A percentile compares a stretch with the other conserved stretches of the same genome.
Evolutionary conservation across 805 yeast genomes (phyloP).

Genomic region (Ogataea nonfermentans): DNA sequence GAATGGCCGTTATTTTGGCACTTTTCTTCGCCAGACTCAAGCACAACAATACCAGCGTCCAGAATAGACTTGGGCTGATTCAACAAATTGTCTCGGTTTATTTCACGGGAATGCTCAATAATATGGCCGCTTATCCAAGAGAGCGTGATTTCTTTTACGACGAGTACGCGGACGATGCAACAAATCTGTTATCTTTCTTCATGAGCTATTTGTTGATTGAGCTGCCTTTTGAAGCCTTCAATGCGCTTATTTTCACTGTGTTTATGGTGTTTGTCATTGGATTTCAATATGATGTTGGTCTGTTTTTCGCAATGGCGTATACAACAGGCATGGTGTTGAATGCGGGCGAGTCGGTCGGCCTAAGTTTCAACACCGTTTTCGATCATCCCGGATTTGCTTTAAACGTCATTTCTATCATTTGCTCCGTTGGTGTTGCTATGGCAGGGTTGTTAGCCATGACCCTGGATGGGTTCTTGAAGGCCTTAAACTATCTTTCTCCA

Average conservation of each 20-base stretch:
- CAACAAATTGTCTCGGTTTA: constrained; percentile 73
- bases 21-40: constrained; percentile 64
- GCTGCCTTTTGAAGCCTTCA: constrained; percentile 63
- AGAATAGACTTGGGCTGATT: constrained; percentile 68
- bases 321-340: constrained; percentile 53
- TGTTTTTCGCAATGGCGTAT: constrained; percentile 65
- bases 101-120: constrained; percentile 77
- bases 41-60: constrained; percentile 49
- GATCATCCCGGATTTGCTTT: constrained; percentile 78
- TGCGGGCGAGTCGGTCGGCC: constrained; percentile 85
- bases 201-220: constrained; percentile 58
- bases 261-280: constrained; percentile 72
- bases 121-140: constrained; percentile 69
- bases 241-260: constrained; percentile 56
- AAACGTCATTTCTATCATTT: constrained; percentile 61
- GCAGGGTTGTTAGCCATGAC: constrained; percentile 79
- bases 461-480: constrained; percentile 68
- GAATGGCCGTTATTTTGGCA: constrained; percentile 62
- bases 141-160: constrained; percentile 76
- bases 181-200: constrained; percentile 64
- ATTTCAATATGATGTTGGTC: constrained; percentile 60
- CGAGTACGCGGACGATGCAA: constrained; percentile 71
- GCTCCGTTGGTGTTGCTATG: constrained; percentile 76
- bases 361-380: constrained; percentile 71
- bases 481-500: constrained; percentile 75